Percentiles rank a stretch among this genome's conserved stretches.
Conservation (phyloP, 306 rosid genomes). For the Cucurbita pepo region DNA sequence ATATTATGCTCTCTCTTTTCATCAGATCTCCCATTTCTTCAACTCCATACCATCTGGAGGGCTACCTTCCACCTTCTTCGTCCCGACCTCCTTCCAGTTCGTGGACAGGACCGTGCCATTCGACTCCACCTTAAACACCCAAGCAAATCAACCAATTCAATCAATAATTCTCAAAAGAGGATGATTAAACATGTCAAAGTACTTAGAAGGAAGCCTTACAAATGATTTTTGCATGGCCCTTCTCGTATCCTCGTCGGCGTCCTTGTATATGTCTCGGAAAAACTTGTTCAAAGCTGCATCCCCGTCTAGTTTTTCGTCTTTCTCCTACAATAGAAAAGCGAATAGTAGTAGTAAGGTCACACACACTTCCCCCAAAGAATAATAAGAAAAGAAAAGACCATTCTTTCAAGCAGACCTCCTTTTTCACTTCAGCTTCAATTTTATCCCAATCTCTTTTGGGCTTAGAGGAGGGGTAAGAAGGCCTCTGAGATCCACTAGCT, state of each 20-base stretch:
- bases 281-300: conserved; percentile 91
- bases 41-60: conserved; percentile 97
- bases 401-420: conserved; percentile 39
- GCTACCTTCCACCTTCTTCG: conserved; percentile 86
- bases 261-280: conserved; percentile 73
- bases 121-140: conserved; percentile 35
- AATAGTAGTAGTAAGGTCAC: neutral
- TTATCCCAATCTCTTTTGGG: conserved; percentile 69
- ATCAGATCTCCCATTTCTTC: conserved; percentile 70
- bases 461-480: conserved; percentile 78
- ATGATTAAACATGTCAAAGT: neutral
- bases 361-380: neutral
- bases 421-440: conserved; percentile 77
- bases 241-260: conserved; percentile 89
- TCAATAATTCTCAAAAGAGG: neutral
- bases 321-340: conserved; percentile 41
- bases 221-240: conserved; percentile 90
- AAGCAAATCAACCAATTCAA: neutral
- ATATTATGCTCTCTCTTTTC: too few relatives aligned
- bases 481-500: conserved; percentile 36
- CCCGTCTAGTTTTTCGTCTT: conserved; percentile 88
- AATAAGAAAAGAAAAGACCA: neutral
- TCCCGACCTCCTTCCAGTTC: conserved; percentile 94
- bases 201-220: conserved; percentile 27
- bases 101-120: conserved; percentile 90